Percentiles rank a stretch among this genome's conserved stretches.
These are phyloP conservation scores for Leccinum subgranulosum DNA, from an alignment of 768 basidiomycete species.

Conservation along the genomic window DNA sequence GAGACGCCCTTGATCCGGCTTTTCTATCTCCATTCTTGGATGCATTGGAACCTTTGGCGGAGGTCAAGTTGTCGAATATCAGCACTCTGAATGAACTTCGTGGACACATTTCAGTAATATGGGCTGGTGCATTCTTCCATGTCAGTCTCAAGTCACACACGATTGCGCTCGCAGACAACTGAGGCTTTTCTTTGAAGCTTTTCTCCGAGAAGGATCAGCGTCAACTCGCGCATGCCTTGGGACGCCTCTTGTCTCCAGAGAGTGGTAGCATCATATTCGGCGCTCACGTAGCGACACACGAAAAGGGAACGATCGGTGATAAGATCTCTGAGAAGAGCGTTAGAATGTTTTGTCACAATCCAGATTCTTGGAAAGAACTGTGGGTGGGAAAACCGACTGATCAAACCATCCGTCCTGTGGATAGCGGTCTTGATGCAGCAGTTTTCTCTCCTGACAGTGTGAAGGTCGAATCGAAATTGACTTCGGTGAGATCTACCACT, in stretches of 20 bases:
- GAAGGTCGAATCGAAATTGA: slow-evolving; percentile 27
- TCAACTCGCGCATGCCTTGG: slow-evolving; percentile 24
- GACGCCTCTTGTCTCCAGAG: slow-evolving; percentile 24
- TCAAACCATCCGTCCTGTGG: background rate
- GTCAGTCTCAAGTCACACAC: slow-evolving; percentile 7
- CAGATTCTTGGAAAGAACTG: slow-evolving; percentile 27
- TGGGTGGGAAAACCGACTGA: slow-evolving; percentile 16
- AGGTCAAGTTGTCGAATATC: slow-evolving; percentile 30
- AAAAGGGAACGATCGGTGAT: slow-evolving; percentile 5
- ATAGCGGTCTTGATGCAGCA: background rate
- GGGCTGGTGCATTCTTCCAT: slow-evolving; percentile 48
- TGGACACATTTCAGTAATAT: slow-evolving; percentile 47
- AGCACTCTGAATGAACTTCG: slow-evolving; percentile 43
- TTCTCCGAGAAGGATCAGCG: slow-evolving; percentile 27
- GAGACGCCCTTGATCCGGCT: slow-evolving; percentile 48
- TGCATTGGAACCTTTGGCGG: slow-evolving; percentile 14
- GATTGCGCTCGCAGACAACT: slow-evolving; percentile 20
- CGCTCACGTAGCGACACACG: slow-evolving; percentile 17
- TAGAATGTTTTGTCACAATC: slow-evolving; percentile 25
- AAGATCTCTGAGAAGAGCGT: slow-evolving; percentile 3
- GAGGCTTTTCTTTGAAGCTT: slow-evolving; percentile 26
- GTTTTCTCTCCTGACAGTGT: slow-evolving; percentile 34
- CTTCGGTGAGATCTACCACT: background rate
- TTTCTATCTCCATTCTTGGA: slow-evolving; percentile 35
- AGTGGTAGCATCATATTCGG: slow-evolving; percentile 33